Evolutionary conservation across 108 stramenopile genomes (phyloP).

Genomic region (Cyclotella choctawhatcheeana): DNA sequence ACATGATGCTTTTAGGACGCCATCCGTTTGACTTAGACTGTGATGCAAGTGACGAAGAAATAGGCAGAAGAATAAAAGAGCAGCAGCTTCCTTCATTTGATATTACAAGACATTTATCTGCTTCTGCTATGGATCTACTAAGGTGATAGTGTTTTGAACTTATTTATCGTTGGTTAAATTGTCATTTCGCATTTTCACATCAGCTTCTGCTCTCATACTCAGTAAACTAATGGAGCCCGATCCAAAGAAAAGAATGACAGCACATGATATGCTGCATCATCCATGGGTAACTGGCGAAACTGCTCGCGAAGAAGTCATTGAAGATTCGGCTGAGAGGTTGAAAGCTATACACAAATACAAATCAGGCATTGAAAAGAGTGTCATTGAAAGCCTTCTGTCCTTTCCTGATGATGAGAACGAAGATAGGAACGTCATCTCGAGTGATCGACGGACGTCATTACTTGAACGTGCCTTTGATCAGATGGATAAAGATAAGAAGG

Average conservation of each 20-base stretch:
- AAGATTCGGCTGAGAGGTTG: slow-evolving; percentile 74
- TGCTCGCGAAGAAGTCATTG: slow-evolving; percentile 76
- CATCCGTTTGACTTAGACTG: slow-evolving; percentile 70
- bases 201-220: neutral
- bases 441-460: slow-evolving; percentile 56
- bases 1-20: slow-evolving; percentile 62
- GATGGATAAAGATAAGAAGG: slow-evolving; percentile 79
- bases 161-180: neutral
- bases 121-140: slow-evolving; percentile 64
- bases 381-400: slow-evolving; percentile 50
- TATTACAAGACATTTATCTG: slow-evolving; percentile 49
- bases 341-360: slow-evolving; percentile 52
- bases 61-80: slow-evolving; percentile 47
- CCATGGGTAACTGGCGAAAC: slow-evolving; percentile 81
- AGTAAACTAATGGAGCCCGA: slow-evolving; percentile 57
- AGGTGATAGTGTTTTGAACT: neutral
- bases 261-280: slow-evolving; percentile 65
- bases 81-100: slow-evolving; percentile 44
- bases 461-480: slow-evolving; percentile 80
- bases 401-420: slow-evolving; percentile 42
- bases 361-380: slow-evolving; percentile 54
- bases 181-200: too few relatives aligned
- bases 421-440: slow-evolving; percentile 14
- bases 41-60: slow-evolving; percentile 46
- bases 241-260: slow-evolving; percentile 63